These are phyloP conservation scores for Solanum hybrid DNA, from an alignment of 305 asterid species.

Conservation along the genomic window DNA sequence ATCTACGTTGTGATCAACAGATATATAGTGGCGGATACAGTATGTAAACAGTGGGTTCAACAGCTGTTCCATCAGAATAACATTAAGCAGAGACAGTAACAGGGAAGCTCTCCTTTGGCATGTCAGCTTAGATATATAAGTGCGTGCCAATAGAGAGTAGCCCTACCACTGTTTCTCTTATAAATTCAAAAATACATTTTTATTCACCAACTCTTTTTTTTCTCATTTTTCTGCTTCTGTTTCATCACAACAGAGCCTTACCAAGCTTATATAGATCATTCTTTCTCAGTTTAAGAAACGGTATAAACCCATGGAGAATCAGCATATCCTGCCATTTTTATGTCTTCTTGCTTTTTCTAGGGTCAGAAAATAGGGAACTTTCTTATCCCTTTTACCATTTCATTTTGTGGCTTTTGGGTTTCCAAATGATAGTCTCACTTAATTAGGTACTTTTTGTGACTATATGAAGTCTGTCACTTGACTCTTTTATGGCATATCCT, in stretches of 20 bases:
- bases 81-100: neutral
- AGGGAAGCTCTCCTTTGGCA: conserved; percentile 76
- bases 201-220: neutral
- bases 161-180: conserved; percentile 43
- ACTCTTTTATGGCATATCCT: neutral
- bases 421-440: neutral
- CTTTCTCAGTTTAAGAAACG: neutral
- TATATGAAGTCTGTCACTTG: neutral
- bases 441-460: neutral
- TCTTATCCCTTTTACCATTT: neutral
- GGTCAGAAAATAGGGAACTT: neutral
- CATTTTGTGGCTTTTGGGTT: neutral
- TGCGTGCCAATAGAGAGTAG: conserved; percentile 45
- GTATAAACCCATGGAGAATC: conserved; percentile 24
- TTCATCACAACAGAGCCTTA: neutral
- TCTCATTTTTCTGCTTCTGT: neutral
- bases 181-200: neutral
- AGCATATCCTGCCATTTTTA: conserved; percentile 27
- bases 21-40: too few species aligned
- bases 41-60: too few species aligned
- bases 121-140: neutral
- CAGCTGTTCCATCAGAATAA: too few species aligned
- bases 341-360: neutral
- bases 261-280: neutral
- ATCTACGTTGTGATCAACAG: too few species aligned